A percentile compares a stretch with the other conserved stretches of the same genome.
Conservation (phyloP, 2,329 filamentous ascomycete species). For the Cordyceps javanica region DNA sequence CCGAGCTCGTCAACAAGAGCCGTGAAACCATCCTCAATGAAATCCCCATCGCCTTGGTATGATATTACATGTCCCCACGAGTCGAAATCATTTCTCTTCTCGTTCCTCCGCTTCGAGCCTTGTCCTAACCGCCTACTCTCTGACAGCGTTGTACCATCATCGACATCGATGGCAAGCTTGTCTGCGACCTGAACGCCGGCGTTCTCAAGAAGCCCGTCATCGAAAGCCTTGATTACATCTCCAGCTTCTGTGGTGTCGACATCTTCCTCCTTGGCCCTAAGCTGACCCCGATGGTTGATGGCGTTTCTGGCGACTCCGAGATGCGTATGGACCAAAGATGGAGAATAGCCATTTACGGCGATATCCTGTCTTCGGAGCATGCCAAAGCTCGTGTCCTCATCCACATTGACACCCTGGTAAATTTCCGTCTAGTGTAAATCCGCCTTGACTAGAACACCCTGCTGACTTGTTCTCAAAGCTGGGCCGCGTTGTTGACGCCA, state of each 20-base stretch:
- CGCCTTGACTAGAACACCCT: constrained; percentile 13
- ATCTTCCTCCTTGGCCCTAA: constrained; percentile 94
- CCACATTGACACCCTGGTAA: constrained; percentile 91
- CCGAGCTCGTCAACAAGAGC: constrained; percentile 83
- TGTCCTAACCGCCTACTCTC: constrained; percentile 14
- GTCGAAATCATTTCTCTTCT: background rate
- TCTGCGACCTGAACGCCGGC: constrained; percentile 65
- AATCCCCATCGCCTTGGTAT: constrained; percentile 86
- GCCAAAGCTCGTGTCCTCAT: constrained; percentile 94
- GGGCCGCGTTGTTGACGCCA: constrained; percentile 67
- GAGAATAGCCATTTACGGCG: constrained; percentile 89
- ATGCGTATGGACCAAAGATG: constrained; percentile 85
- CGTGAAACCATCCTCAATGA: constrained; percentile 85
- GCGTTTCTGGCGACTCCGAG: constrained; percentile 70
- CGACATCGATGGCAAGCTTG: constrained; percentile 85
- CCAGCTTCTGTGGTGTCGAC: constrained; percentile 85
- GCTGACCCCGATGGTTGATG: constrained; percentile 68
- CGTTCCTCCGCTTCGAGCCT: background rate
- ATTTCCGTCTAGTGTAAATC: constrained; percentile 1
- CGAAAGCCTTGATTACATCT: constrained; percentile 79
- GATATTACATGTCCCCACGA: constrained; percentile 48
- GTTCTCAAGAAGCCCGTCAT: constrained; percentile 71
- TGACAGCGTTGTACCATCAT: constrained; percentile 81
- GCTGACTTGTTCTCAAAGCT: constrained; percentile 41
- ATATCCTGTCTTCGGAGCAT: constrained; percentile 91